Evolutionary conservation across 495 filamentous ascomycete species (phyloP).

Genomic region (Penicillium bialowiezense): DNA sequence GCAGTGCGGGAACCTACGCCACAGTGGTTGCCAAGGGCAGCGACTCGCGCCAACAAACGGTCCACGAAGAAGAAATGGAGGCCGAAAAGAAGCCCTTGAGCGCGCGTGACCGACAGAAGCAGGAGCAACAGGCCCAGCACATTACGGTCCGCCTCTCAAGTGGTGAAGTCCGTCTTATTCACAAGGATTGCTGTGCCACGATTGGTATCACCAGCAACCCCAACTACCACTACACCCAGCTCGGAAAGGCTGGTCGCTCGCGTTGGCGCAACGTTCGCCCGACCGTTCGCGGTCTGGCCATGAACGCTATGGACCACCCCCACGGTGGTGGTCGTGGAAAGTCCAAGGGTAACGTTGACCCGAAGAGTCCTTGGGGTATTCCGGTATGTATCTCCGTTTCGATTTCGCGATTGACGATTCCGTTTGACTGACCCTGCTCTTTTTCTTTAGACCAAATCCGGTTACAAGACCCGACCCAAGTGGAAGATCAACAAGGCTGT

Average conservation of each 20-base stretch:
- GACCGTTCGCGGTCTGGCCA: constrained; percentile 92
- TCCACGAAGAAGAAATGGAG: constrained; percentile 21
- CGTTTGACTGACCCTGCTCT: constrained; percentile 17
- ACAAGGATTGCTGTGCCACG: constrained; percentile 88
- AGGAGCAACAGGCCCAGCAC: constrained; percentile 58
- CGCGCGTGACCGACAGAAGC: constrained; percentile 42
- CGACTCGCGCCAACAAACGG: constrained; percentile 42
- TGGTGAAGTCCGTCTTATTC: constrained; percentile 84
- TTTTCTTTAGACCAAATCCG: constrained; percentile 74
- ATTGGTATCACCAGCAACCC: constrained; percentile 91
- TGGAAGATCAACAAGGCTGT: constrained; percentile 80
- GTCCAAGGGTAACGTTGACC: constrained; percentile 94
- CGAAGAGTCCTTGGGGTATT: constrained; percentile 92
- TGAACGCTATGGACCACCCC: constrained; percentile 96
- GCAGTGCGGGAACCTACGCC: constrained; percentile 88
- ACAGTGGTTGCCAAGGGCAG: constrained; percentile 83
- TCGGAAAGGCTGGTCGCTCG: constrained; percentile 91
- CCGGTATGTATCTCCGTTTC: constrained; percentile 62
- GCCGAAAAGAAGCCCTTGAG: constrained; percentile 33
- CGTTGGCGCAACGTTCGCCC: constrained; percentile 92
- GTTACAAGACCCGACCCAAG: constrained; percentile 87
- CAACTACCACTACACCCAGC: constrained; percentile 81
- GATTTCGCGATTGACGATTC: neutral
- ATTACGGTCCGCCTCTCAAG: constrained; percentile 84
- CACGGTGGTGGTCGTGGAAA: constrained; percentile 98